Conservation (phyloP, 2,329 filamentous ascomycete species). For the Penicillium sp. region DNA sequence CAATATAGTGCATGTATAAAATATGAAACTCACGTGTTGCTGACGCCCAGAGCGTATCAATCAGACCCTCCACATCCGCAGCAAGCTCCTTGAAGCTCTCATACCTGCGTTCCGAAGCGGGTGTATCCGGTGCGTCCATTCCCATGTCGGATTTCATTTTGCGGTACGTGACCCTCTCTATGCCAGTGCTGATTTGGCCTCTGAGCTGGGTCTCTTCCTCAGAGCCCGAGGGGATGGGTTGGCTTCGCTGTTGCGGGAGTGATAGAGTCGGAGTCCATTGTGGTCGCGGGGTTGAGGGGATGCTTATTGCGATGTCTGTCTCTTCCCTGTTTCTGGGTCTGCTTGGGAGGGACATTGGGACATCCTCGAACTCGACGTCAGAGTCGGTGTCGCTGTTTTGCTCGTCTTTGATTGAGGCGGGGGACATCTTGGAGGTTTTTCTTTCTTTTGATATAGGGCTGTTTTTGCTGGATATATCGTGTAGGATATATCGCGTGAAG, state of each 20-base stretch:
- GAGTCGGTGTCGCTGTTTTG: slow-evolving; percentile 18
- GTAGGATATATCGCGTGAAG: background rate
- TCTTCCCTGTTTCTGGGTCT: background rate
- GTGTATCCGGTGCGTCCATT: slow-evolving; percentile 27
- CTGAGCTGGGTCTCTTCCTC: slow-evolving; percentile 51
- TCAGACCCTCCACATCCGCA: slow-evolving; percentile 67
- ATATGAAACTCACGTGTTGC: slow-evolving; percentile 67
- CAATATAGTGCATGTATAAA: background rate
- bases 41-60: slow-evolving; percentile 82
- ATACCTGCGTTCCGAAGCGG: slow-evolving; percentile 50
- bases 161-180: slow-evolving; percentile 20
- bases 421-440: background rate
- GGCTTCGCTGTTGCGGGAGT: slow-evolving; percentile 51
- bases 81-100: slow-evolving; percentile 66
- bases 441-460: background rate
- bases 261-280: slow-evolving; percentile 30
- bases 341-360: slow-evolving; percentile 6
- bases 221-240: slow-evolving; percentile 55
- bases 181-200: slow-evolving; percentile 12
- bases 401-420: background rate
- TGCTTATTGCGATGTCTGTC: background rate
- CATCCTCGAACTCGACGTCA: slow-evolving; percentile 23
- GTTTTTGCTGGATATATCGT: background rate
- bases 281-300: background rate
- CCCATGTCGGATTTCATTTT: slow-evolving; percentile 41